Percentiles rank a stretch among this genome's conserved stretches.
phyloP scores from a whole-genome alignment of 2,329 filamentous ascomycete species.

The Pseudocercospora crystallina region DNA sequence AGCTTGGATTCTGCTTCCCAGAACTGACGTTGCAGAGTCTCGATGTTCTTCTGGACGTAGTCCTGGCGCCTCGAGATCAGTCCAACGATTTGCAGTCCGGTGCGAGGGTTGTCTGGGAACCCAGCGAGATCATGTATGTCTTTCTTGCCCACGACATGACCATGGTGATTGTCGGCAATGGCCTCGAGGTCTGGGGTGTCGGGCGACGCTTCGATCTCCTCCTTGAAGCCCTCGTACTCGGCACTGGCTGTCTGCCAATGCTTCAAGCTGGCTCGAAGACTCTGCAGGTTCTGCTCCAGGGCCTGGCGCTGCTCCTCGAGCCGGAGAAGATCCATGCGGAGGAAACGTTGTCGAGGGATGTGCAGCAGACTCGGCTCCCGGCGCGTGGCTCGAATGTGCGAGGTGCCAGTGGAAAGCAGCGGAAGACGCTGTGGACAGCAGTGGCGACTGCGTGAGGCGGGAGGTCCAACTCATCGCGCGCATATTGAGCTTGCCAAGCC shows the following conservation, averaged over 20 bases:
- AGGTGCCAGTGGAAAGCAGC: constrained; percentile 3
- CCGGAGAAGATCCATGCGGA: constrained; percentile 55
- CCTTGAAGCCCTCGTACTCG: constrained; percentile 86
- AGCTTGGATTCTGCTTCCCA: constrained; percentile 68
- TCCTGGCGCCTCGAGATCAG: constrained; percentile 75
- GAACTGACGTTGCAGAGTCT: constrained; percentile 71
- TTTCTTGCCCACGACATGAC: constrained; percentile 62
- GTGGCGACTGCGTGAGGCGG: no score
- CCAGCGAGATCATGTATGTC: constrained; percentile 59
- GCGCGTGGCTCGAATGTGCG: constrained; percentile 1
- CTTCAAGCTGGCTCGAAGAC: constrained; percentile 72
- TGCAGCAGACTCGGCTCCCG: not conserved
- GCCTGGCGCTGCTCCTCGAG: constrained; percentile 73
- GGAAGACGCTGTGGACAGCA: not conserved
- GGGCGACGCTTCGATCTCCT: constrained; percentile 66
- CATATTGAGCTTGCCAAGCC: no score
- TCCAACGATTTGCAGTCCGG: constrained; percentile 63
- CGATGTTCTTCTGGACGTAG: constrained; percentile 82
- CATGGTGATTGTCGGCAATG: constrained; percentile 60
- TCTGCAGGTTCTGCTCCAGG: constrained; percentile 72
- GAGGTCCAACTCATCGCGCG: no score
- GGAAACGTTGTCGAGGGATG: constrained; percentile 35
- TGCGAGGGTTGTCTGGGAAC: constrained; percentile 47
- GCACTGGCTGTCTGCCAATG: constrained; percentile 91
- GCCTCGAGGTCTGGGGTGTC: constrained; percentile 24